Base-by-base conservation (phyloP, 2,329 filamentous ascomycete genomes). In the Graphilbum fragrans region DNA sequence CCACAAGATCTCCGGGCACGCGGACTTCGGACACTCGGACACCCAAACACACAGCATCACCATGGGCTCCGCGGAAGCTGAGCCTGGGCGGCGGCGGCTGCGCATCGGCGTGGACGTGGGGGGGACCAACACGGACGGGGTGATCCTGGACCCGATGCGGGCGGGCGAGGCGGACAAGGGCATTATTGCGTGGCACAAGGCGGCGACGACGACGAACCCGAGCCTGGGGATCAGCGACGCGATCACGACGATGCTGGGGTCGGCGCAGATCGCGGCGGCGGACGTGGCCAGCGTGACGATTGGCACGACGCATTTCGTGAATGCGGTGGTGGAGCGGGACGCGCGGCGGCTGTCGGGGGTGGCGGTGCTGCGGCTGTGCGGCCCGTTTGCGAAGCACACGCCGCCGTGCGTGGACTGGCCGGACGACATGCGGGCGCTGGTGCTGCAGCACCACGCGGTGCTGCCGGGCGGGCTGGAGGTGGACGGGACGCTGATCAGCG, bases 241-340 rank as follows among this genome's bases (percentile, higher is more conserved):
- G 32, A 65, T 72, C 42, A 56, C 53, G 6, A 53, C 56, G 20
- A 66, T 72, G 58, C 60, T 72, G 45, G 38, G 54, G 14, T 49
- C 55, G 1, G 52, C 58, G 14, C 40, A 45, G 6, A 53, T 64
- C 27, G 45, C 50, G 33, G 58, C 62, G 1, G 50, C 53, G 0
- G 52, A 62, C 6, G 58, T 74, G 17, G 62, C 65, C 14, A 66
- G 64, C 45, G 63, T 73, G 14, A 69, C 67, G 3, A 70, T 74
- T 46, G 70, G 70, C 40, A 72, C 67, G 1, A 76, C 72, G 1
- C 71, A 77, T 45, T 77, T 77, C 48, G 63, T 77, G 49, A 77
- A 77, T 45, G 72, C 72, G 9, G 67, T 77, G 3, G 60, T 77
- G 1, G 70, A 76, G 52, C 59, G 66, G 35, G 71, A 77, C 45